phyloP scores from a whole-genome alignment of 768 basidiomycete genomes.

The Agaricus subrufescens region DNA sequence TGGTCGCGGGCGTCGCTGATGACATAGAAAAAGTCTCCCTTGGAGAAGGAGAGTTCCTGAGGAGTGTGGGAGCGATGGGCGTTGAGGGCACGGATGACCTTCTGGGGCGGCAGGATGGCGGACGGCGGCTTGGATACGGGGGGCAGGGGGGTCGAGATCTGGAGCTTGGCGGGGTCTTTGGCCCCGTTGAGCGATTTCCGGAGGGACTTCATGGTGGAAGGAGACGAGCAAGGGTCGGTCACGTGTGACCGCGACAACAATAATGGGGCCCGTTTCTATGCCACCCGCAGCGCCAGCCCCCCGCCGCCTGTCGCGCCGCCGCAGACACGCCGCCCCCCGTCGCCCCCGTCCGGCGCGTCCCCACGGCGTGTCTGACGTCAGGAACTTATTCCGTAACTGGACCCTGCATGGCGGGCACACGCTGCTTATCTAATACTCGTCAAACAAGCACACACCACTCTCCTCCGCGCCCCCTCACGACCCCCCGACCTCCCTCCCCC shows the following conservation, averaged over 20 bases:
- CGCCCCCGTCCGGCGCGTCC: no score
- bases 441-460: neutral
- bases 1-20: slow-evolving; percentile 61
- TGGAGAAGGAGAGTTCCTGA: slow-evolving; percentile 83
- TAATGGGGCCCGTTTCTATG: neutral
- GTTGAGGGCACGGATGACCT: slow-evolving; percentile 85
- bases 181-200: slow-evolving; percentile 73
- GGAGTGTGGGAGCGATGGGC: slow-evolving; percentile 66
- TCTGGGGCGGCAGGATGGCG: slow-evolving; percentile 81
- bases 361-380: no score
- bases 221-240: slow-evolving; percentile 8
- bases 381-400: no score
- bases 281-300: neutral
- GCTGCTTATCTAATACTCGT: neutral
- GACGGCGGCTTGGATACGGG: slow-evolving; percentile 65
- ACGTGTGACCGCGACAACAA: slow-evolving; percentile 7
- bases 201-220: slow-evolving; percentile 65
- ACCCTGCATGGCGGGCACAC: no score
- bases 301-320: neutral
- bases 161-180: slow-evolving; percentile 54
- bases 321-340: neutral
- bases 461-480: neutral
- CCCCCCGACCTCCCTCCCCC: neutral
- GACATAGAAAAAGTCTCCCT: slow-evolving; percentile 98
- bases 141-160: slow-evolving; percentile 69